Base-by-base conservation (phyloP, 2,329 filamentous ascomycete species). In the Botrytis cinerea region DNA sequence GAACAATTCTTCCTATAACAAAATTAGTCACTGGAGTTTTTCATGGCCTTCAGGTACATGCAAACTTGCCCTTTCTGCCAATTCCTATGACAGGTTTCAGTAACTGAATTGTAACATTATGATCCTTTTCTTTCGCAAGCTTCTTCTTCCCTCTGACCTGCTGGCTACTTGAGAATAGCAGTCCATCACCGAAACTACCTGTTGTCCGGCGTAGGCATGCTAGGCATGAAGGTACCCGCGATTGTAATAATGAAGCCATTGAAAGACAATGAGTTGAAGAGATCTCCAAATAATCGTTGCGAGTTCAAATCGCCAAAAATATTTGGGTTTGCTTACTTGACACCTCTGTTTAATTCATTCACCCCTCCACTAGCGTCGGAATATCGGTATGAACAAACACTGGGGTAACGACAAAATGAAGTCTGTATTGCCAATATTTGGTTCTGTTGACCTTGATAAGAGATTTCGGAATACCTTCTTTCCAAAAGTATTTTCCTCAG, bases 71-170 rank as follows among this genome's bases (percentile, higher is more conserved):
- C 80, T 82, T 82, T 73, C 80, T 80, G 62, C 87, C 87, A 79
- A 85, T 88, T n/a, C 82, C 83, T 70, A 84, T 83, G 57, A 88
- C 82, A 78, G 88, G 85, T 78, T 86, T 83, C 54, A 86, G 80
- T 73, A 89, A 82, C 77, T 85, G 84, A 45, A 88, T 87, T 45
- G 85, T 83, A 57, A 88, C 83, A 35, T 80, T 77, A 43, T 76
- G 54, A 62, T 70, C 57, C 32, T 61, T 68, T n/a, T 76, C 73
- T 77, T 83, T 85, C 35, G 83, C 82, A 61, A 83, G 79, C 79
- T 83, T 85, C 73, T 85, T 84, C 77, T 84, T 84, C 73, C 80
- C 83, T 72, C 85, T 82, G 70, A 83, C 73, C 68, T 81, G 80
- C 77, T 86, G 81, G 28, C 77, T 60, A 46, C 75, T 67, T 59